A percentile compares a stretch with the other conserved stretches of the same genome.
Evolutionary conservation across 345 rosid species (phyloP).

Genomic region (Erysimum cheiranthoides): DNA sequence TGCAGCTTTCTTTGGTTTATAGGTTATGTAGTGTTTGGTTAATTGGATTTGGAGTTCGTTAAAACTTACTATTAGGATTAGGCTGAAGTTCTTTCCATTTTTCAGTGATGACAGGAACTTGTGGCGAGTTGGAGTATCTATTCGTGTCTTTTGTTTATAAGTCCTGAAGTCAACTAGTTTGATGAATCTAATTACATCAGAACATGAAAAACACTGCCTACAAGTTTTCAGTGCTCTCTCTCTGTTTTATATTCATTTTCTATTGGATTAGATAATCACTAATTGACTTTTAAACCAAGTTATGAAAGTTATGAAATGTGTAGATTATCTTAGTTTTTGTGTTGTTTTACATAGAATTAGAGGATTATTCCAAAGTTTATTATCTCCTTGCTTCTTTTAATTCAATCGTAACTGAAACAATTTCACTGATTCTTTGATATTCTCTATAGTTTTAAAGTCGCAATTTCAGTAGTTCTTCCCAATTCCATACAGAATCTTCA

Average conservation of each 20-base stretch:
- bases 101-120: not conserved
- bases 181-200: not conserved
- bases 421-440: not conserved
- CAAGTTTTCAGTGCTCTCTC: not conserved
- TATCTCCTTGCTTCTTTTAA: not conserved
- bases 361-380: not conserved
- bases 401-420: not conserved
- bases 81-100: not conserved
- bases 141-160: not conserved
- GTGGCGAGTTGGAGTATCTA: not conserved
- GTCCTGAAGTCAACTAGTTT: not conserved
- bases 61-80: not conserved
- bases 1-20: not conserved
- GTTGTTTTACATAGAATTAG: not conserved
- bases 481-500: not conserved
- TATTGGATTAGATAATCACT: not conserved
- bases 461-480: not conserved
- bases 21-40: not conserved
- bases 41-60: not conserved
- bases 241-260: not conserved
- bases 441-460: not conserved
- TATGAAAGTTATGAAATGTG: slow-evolving; percentile 4
- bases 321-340: slow-evolving; percentile 2
- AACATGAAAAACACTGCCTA: slow-evolving; percentile 8
- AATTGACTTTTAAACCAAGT: not conserved